Percentiles rank a stretch among this genome's conserved stretches.
Conservation (phyloP, 2,329 filamentous ascomycete genomes). For the Aspergillus oerlinghausenensis region DNA sequence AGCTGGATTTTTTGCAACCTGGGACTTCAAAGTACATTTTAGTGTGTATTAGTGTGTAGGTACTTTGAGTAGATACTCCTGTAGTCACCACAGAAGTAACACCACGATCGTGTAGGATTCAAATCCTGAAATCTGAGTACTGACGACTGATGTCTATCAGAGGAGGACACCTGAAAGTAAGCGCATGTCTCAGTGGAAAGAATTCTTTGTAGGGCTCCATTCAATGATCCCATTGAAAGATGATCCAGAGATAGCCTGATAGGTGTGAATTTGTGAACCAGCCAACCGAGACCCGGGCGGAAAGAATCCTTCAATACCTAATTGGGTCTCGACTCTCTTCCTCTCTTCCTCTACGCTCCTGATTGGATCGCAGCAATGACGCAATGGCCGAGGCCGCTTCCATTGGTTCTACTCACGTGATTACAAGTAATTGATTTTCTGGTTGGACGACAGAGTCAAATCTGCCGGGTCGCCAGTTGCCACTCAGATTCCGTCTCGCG, state of each 20-base stretch:
- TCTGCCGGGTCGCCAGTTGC: neutral
- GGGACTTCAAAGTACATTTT: neutral
- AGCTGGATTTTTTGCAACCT: neutral
- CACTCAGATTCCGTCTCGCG: neutral
- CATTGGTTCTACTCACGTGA: neutral
- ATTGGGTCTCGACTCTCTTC: neutral
- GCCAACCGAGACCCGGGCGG: no score
- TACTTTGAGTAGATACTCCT: no score
- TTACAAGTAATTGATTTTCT: rapidly evolving
- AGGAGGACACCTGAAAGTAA: neutral
- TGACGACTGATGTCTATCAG: neutral
- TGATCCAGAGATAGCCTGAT: neutral
- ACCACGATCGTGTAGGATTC: neutral
- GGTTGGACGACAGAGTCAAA: neutral
- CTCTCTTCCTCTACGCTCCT: neutral
- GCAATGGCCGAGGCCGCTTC: neutral
- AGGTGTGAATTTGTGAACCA: no score
- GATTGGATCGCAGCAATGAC: neutral
- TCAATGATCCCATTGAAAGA: neutral
- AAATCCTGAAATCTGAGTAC: neutral
- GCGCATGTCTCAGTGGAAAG: neutral
- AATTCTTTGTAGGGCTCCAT: neutral
- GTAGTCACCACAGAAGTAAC: neutral
- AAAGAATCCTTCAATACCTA: neutral
- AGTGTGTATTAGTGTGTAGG: neutral